Percentiles rank a stretch among this genome's conserved stretches.
These are phyloP conservation scores for Smittium culicis DNA, from an alignment of 371 early-diverging fungal species.

Conservation along the genomic window DNA sequence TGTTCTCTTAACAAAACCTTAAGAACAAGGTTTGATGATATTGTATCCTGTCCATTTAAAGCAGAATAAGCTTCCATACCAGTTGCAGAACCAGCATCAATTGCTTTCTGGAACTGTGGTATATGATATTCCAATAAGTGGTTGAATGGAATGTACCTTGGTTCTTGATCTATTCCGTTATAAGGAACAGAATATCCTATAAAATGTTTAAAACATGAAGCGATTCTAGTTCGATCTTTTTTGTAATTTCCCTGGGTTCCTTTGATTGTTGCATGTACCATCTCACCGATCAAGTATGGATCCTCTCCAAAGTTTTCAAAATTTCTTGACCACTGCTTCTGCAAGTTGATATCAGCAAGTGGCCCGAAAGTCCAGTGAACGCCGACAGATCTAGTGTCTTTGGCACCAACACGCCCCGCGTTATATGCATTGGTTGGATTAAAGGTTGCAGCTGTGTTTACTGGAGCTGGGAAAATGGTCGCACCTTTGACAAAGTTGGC, in stretches of 20 bases:
- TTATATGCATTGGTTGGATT: slow-evolving; percentile 35
- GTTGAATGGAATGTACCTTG: slow-evolving; percentile 42
- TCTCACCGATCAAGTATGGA: slow-evolving; percentile 38
- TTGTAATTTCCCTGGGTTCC: slow-evolving; percentile 54
- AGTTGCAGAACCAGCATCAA: slow-evolving; percentile 48
- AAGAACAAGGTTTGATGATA: slow-evolving; percentile 39
- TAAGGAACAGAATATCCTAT: slow-evolving; percentile 35
- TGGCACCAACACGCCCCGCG: slow-evolving; percentile 38
- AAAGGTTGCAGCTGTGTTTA: slow-evolving; percentile 38
- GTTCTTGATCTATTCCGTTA: slow-evolving; percentile 46
- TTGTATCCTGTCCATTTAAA: slow-evolving; percentile 49
- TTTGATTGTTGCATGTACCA: slow-evolving; percentile 38
- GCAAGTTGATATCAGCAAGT: slow-evolving; percentile 44
- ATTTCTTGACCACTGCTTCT: slow-evolving; percentile 52
- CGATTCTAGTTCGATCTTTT: slow-evolving; percentile 36
- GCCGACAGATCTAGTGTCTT: slow-evolving; percentile 38
- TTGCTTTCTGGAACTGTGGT: slow-evolving; percentile 45
- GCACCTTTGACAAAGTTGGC: slow-evolving; percentile 47
- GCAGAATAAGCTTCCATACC: slow-evolving; percentile 55
- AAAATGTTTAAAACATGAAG: slow-evolving; percentile 44
- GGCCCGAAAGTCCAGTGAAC: slow-evolving; percentile 51
- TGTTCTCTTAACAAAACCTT: slow-evolving; percentile 39
- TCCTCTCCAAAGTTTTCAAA: slow-evolving; percentile 49
- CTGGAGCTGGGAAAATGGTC: slow-evolving; percentile 40
- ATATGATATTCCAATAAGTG: slow-evolving; percentile 45